phyloP scores from a whole-genome alignment of 768 basidiomycete genomes.

The Suillus subluteus region DNA sequence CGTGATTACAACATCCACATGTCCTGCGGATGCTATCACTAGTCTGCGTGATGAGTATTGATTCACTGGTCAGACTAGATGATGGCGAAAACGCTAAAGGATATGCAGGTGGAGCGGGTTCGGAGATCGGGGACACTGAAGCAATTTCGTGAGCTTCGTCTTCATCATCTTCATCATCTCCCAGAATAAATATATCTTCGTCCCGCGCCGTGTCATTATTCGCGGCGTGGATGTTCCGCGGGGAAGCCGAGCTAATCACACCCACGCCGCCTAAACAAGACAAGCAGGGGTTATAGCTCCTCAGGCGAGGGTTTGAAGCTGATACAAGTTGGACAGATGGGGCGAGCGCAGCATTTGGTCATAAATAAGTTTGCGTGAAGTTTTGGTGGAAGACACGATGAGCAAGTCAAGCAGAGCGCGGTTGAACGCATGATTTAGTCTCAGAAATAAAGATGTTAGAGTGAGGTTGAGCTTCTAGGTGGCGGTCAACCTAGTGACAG shows the following conservation, averaged over 20 bases:
- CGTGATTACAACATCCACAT: background rate
- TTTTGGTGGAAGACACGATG: constrained; percentile 55
- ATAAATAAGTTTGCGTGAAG: constrained; percentile 39
- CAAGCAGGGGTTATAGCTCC: constrained; percentile 73
- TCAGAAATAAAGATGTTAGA: constrained; percentile 5
- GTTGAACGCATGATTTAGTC: constrained; percentile 8
- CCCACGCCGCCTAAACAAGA: constrained; percentile 64
- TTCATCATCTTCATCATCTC: constrained; percentile 61
- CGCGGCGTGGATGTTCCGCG: constrained; percentile 6
- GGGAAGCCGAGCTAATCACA: constrained; percentile 33
- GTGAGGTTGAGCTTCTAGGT: background rate
- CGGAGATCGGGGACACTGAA: background rate
- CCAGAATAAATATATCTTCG: constrained; percentile 66
- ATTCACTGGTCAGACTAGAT: background rate
- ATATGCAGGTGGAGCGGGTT: constrained; percentile 11
- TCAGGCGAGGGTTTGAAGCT: constrained; percentile 61
- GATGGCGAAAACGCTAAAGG: background rate
- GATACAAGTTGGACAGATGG: constrained; percentile 67
- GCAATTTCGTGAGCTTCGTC: constrained; percentile 37
- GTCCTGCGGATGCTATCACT: constrained; percentile 9
- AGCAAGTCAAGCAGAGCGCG: constrained; percentile 61
- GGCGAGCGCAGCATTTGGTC: constrained; percentile 66
- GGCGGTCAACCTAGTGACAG: background rate
- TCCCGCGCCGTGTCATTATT: constrained; percentile 62
- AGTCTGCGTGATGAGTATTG: background rate